Conservation (phyloP, 305 asterid species). For the Fraxinus sp. region DNA sequence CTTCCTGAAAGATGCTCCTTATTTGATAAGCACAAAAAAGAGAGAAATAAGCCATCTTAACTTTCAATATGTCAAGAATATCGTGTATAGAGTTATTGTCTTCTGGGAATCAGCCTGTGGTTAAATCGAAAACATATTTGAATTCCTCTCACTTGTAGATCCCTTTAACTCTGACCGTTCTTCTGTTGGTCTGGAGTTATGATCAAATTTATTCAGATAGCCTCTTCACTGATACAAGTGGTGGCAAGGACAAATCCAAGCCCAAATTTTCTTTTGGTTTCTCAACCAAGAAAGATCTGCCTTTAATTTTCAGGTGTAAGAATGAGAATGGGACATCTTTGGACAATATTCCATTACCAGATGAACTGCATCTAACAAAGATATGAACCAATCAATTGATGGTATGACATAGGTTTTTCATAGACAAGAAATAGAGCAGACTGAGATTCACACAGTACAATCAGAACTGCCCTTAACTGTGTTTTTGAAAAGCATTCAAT, state of each 20-base stretch:
- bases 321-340: conserved; percentile 31
- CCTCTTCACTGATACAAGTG: conserved; percentile 39
- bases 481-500: conserved; percentile 46
- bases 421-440: conserved; percentile 37
- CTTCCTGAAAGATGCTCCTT: too few species aligned
- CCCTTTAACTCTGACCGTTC: not conserved
- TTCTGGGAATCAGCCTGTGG: not conserved
- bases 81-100: not conserved
- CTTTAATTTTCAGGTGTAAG: conserved; percentile 35
- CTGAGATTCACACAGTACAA: conserved; percentile 28
- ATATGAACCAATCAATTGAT: conserved; percentile 25
- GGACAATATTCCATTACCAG: conserved; percentile 25
- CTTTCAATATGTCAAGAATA: not conserved
- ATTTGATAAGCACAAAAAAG: too few species aligned
- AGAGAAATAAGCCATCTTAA: not conserved
- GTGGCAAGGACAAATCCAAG: conserved; percentile 48
- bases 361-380: conserved; percentile 35
- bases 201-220: not conserved
- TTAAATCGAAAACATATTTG: not conserved
- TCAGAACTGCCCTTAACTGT: conserved; percentile 34
- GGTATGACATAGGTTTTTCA: conserved; percentile 29
- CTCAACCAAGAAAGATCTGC: conserved; percentile 34
- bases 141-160: not conserved
- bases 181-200: not conserved
- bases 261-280: conserved; percentile 43